Evolutionary conservation across 306 rosid species (phyloP).

Genomic region (Boehmeria nivea): DNA sequence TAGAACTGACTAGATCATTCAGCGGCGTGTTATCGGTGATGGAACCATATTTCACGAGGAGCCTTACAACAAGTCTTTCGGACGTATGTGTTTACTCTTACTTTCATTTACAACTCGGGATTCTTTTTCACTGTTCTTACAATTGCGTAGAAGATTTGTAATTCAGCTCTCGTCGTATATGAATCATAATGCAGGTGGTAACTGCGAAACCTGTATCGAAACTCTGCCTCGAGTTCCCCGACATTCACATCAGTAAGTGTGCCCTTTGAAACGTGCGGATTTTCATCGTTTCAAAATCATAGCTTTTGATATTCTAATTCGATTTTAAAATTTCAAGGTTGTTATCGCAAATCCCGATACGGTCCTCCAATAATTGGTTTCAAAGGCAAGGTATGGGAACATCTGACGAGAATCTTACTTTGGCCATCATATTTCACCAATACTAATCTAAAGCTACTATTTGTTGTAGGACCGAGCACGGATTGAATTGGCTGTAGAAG

Average conservation of each 20-base stretch:
- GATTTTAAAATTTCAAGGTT: slow-evolving; percentile 41
- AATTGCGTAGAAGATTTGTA: too few species aligned
- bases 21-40: slow-evolving; percentile 38
- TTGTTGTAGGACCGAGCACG: slow-evolving; percentile 55
- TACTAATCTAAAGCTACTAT: background rate
- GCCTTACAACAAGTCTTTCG: slow-evolving; percentile 48
- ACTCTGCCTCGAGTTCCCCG: slow-evolving; percentile 85
- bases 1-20: slow-evolving; percentile 56
- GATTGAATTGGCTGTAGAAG: slow-evolving; percentile 46
- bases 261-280: slow-evolving; percentile 7
- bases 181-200: slow-evolving; percentile 58
- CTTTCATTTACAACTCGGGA: background rate
- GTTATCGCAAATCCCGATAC: slow-evolving; percentile 58
- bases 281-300: slow-evolving; percentile 1
- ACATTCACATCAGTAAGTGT: slow-evolving; percentile 64
- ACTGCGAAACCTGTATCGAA: slow-evolving; percentile 70
- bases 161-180: background rate
- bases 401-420: slow-evolving; percentile 6
- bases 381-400: slow-evolving; percentile 58
- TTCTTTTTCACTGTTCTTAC: too few species aligned
- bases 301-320: slow-evolving; percentile 12
- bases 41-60: slow-evolving; percentile 59
- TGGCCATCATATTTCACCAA: background rate
- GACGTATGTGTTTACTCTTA: slow-evolving; percentile 44
- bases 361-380: slow-evolving; percentile 51